Conservation (phyloP, 2,329 filamentous ascomycete species). For the Xylariaceae sp. region DNA sequence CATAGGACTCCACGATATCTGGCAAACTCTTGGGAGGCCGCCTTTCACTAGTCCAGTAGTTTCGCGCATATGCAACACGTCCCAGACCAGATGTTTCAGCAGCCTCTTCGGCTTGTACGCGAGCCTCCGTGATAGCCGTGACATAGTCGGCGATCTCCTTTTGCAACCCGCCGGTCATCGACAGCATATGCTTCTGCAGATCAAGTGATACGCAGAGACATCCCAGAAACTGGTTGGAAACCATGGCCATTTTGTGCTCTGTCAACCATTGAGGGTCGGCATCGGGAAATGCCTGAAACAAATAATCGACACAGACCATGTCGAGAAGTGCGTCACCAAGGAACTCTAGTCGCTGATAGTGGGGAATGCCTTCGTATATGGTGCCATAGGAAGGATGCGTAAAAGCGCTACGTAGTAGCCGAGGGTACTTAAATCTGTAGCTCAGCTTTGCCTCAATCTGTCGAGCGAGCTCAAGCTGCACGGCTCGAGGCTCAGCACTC, state of each 20-base stretch:
- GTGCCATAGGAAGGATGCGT: constrained; percentile 83
- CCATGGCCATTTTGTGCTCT: constrained; percentile 99
- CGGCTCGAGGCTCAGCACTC: constrained; percentile 62
- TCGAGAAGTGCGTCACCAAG: constrained; percentile 78
- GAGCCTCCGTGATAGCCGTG: constrained; percentile 60
- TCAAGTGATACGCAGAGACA: constrained; percentile 78
- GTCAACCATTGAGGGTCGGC: constrained; percentile 96
- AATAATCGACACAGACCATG: constrained; percentile 71
- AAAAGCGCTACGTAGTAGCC: constrained; percentile 82
- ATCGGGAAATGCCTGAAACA: constrained; percentile 77
- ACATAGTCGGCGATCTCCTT: constrained; percentile 61
- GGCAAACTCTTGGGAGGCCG: constrained; percentile 77
- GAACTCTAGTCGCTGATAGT: constrained; percentile 91
- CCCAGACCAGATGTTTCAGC: constrained; percentile 46
- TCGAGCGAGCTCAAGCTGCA: constrained; percentile 70
- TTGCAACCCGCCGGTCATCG: constrained; percentile 53
- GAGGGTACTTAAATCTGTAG: constrained; percentile 74
- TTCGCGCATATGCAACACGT: constrained; percentile 52
- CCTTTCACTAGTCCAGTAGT: constrained; percentile 72
- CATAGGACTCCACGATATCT: constrained; percentile 86
- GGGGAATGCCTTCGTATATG: constrained; percentile 78
- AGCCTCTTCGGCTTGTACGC: constrained; percentile 44
- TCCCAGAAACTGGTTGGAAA: constrained; percentile 91
- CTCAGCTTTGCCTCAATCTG: constrained; percentile 65
- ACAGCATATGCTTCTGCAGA: constrained; percentile 75